phyloP scores from a whole-genome alignment of 768 basidiomycete species.

The Boletus pseudo-olivaceus region DNA sequence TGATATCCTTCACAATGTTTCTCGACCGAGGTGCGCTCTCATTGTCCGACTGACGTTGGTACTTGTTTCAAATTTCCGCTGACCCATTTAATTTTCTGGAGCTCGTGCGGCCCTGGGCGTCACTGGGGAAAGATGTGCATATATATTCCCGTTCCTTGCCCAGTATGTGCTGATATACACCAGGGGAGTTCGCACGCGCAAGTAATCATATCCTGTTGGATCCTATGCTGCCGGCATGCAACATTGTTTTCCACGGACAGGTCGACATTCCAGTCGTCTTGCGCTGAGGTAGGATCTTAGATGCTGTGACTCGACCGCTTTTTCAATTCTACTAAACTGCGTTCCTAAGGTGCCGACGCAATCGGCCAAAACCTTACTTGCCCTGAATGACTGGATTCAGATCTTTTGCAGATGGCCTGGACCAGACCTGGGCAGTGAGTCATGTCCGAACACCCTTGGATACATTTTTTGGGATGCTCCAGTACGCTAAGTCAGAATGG shows the following conservation, averaged over 20 bases:
- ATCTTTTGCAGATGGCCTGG: neutral
- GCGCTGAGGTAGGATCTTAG: neutral
- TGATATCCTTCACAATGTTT: neutral
- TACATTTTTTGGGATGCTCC: neutral
- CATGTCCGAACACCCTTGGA: neutral
- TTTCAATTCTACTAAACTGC: neutral
- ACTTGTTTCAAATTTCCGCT: neutral
- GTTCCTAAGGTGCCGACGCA: neutral
- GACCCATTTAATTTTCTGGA: neutral
- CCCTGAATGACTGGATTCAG: constrained; percentile 1
- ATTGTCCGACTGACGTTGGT: no score
- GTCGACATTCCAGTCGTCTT: neutral
- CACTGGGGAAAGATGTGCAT: neutral
- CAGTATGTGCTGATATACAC: no score
- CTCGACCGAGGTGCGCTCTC: neutral
- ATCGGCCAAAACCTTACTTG: constrained; percentile 4
- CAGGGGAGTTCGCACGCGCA: neutral
- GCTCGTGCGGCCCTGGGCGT: neutral
- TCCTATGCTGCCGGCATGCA: neutral
- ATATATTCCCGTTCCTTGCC: neutral
- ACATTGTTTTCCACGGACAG: neutral
- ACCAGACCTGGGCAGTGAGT: neutral
- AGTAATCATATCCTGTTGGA: neutral
- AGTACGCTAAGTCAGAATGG: neutral
- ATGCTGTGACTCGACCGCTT: neutral